Evolutionary conservation across 148 eudicot genomes (phyloP), one percentile per base, ranked within the genome.

Genomic region (Rheum nobile): DNA sequence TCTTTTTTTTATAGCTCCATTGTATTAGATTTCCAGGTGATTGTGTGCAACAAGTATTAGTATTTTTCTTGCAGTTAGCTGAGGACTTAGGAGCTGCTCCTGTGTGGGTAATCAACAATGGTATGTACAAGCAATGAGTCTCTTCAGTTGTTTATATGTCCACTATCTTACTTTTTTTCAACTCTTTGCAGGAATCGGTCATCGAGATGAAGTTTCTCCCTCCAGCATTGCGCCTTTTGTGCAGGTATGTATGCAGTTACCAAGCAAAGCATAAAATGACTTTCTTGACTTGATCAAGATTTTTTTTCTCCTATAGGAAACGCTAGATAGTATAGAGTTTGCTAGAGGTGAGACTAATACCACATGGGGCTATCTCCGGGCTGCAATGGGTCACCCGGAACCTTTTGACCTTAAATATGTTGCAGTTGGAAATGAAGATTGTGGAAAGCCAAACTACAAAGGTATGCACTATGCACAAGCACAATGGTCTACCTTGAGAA

Each of bases 71-170:
- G 47, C 80, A 94, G 98, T 85, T 94, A 77, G 91, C 98, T 21
- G 97, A 94, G 79, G 98, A 94, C 82, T 86, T 94, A 39, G 91
- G 88, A 70, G 96, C 98, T 76, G 77, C 80, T 48, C 98, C 98
- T 7, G 75, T 91, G 41, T 94, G 98, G 98, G 98, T 94, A 34
- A 84, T 94, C 71, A 94, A 94, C 79, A 90, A 81, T 67, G 98
- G 97, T 94, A 87, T 73, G 71, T 19, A 43, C 73, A 63, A 59
- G 11, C 63, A 70, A 38, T 67, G 54, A 48, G 9, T 71, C 34
- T 37, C 70, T 43, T 59, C 24, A 26, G 5, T 54, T 73, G 29
- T 4, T 72, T 38, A 26, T 4, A 28, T 61, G 38, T 13, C 31
- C 29, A 38, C 6, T 16, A 32, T 61, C 24, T 72, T 22, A 68